Evolutionary conservation across 768 basidiomycete genomes (phyloP).

Genomic region (Scleroderma citrinum): DNA sequence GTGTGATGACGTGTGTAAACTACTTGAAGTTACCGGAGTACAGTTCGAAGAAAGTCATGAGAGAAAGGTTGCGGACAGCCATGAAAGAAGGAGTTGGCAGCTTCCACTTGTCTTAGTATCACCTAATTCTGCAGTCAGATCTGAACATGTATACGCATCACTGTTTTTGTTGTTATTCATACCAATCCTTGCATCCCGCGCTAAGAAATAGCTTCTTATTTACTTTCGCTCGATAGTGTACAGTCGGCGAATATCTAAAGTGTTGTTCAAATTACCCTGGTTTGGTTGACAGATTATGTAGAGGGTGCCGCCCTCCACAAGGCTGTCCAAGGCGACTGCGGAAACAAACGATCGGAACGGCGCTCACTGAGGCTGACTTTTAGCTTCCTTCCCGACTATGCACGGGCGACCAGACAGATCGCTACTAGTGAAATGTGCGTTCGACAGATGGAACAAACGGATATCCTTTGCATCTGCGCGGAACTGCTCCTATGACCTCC

Average conservation of each 20-base stretch:
- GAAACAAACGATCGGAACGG: no score
- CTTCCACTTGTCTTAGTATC: slow-evolving; percentile 86
- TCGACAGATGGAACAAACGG: slow-evolving; percentile 66
- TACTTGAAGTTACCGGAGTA: slow-evolving; percentile 97
- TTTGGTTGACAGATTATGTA: no score
- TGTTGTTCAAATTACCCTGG: no score
- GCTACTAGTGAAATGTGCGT: slow-evolving; percentile 78
- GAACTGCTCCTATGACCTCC: slow-evolving; percentile 70
- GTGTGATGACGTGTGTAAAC: slow-evolving; percentile 98
- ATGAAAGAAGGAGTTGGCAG: slow-evolving; percentile 93
- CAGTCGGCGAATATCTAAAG: no score
- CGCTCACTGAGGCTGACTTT: not conserved
- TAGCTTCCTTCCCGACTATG: slow-evolving; percentile 14
- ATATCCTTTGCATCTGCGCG: slow-evolving; percentile 77
- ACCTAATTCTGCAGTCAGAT: slow-evolving; percentile 12
- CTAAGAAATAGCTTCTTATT: no score
- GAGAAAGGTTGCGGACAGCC: slow-evolving; percentile 74
- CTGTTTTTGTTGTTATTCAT: slow-evolving; percentile 5
- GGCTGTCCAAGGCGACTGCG: no score
- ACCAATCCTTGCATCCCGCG: slow-evolving; percentile 10
- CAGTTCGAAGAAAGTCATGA: slow-evolving; percentile 79
- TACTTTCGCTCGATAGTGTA: not conserved
- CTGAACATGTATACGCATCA: slow-evolving; percentile 14
- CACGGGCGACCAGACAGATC: slow-evolving; percentile 62
- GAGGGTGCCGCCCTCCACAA: no score